Base-by-base conservation (phyloP, 164 flowering plant genomes). In the Magnolia sinica region DNA sequence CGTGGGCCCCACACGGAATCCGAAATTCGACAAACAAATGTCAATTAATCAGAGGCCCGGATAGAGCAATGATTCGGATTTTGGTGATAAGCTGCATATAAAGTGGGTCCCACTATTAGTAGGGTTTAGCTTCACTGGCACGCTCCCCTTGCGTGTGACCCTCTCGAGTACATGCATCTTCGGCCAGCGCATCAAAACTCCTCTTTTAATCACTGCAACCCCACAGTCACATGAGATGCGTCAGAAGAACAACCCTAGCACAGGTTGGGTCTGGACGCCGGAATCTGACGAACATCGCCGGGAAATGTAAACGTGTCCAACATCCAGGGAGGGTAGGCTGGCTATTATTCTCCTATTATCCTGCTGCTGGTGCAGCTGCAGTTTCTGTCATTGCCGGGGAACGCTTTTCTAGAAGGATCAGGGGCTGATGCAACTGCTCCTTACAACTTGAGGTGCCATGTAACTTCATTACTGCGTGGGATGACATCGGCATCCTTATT, bases 341-440 rank as follows among this genome's bases (percentile, higher is more conserved):
- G 27, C 7, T 29, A 50, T 68, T 37, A 75, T 27, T 70, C 74
- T 71, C 78, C 64, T 7, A 31, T 76, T 29, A 55, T 76, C 66
- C 71, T 69, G 77, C 58, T 55, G 51, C 65, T 63, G 74, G 68
- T 50, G 58, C 74, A 68, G 70, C 66, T 31, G 27, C 66, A 24
- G 75, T 65, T 20, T 50, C 74, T 71, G 20, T 73, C 75, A 77
- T 63, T 73, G 67, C 59, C 64, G 24, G 73, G 80, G 86, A 78
- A 84, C 90, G 84, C 88, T 27, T 84, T 37, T 80, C 88, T 85
- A 86, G 87, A 77, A 18, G 86, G 88, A 87, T 86, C 81, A 88
- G 87, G 84, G 76, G 79, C 71, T 82, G 78, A 76, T 72, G 69
- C 76, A 45, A 77, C 85, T 79, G 82, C 77, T 80, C 77, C 78